phyloP scores from a whole-genome alignment of 1,139 yeast species.

The Kodamaea suecica region DNA sequence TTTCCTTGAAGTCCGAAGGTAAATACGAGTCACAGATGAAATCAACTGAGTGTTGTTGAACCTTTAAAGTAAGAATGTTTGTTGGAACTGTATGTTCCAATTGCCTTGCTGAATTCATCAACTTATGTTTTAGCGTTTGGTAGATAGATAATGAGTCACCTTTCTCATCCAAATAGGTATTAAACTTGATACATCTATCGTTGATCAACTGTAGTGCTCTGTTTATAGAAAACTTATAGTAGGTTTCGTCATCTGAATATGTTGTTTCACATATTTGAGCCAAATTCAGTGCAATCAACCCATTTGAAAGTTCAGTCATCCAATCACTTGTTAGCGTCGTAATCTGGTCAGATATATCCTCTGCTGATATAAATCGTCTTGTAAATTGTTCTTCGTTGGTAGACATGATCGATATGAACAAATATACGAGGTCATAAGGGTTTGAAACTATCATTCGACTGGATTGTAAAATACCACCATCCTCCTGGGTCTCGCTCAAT shows the following conservation, averaged over 20 bases:
- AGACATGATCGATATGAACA: conserved; percentile 38
- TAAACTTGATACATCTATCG: conserved; percentile 27
- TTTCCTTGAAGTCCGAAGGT: conserved; percentile 15
- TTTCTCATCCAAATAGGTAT: conserved; percentile 20
- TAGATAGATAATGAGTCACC: conserved; percentile 11
- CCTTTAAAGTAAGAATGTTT: conserved; percentile 25
- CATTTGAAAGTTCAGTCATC: conserved; percentile 5
- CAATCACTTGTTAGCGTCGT: conserved; percentile 8
- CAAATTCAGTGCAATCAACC: conserved; percentile 18
- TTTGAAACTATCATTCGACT: conserved; percentile 43
- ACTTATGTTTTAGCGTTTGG: conserved; percentile 15
- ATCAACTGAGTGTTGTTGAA: conserved; percentile 26
- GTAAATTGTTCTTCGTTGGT: conserved; percentile 22
- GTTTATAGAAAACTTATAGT: conserved; percentile 40
- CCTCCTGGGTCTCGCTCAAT: conserved; percentile 4
- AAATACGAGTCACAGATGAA: conserved; percentile 30
- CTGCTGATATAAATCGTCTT: conserved; percentile 41
- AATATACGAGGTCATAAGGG: conserved; percentile 40
- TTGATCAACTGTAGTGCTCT: conserved; percentile 33
- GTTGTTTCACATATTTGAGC: conserved; percentile 42
- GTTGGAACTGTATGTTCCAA: conserved; percentile 23
- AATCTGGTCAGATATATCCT: conserved; percentile 48
- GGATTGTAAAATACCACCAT: conserved; percentile 31
- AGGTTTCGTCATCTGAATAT: conserved; percentile 46
- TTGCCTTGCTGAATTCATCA: conserved; percentile 21